Evolutionary conservation across 192 early-diverging fungal species (phyloP), one percentile per base, ranked within the genome.

Genomic region (Phycomyces nitens): DNA sequence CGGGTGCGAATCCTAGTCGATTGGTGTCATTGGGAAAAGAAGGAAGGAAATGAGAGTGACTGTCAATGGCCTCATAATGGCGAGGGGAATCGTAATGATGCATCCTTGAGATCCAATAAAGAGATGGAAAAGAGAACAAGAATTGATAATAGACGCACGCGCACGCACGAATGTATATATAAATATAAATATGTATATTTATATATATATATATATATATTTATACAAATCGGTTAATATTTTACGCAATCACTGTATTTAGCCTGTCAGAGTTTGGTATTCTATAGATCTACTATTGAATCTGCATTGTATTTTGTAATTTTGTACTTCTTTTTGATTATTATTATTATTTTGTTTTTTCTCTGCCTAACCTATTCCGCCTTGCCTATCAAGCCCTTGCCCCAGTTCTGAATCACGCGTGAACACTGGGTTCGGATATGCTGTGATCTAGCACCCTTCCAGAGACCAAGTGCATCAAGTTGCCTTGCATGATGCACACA

Each of bases 401-500:
- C 65, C 76, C 73, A 68, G 22, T 60, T 79, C 47, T 65, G 64
- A 23, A 76, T 68, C 5, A 76, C 69, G 15, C 74, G 49, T 22
- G 74, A 62, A 38, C 74, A 76, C 60, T 70, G 74, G 11, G 50
- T 60, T 21, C 52, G 53, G 15, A 69, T 60, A 29, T 85, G 77
- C 58, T 70, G 64, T 18, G 80, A 71, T 53, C 69, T 73, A n/a
- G 70, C 67, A 18, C 71, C 75, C 7, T 79, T 71, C 83, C 83
- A 85, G 12, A 81, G 70, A n/a, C 77, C 81, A 12, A 77, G 60
- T 3, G 73, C 65, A 60, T 76, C 74, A 23, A 85, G 74, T 22
- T 78, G 79, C 49, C 81, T 76, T 40, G 81, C 79, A 70, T 81
- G 76, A 68, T 82, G 76, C 14, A 85, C 69, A 65, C 83, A 85